Evolutionary conservation across 169 alveolate genomes (phyloP).

Genomic region (Cryptosporidium muris): DNA sequence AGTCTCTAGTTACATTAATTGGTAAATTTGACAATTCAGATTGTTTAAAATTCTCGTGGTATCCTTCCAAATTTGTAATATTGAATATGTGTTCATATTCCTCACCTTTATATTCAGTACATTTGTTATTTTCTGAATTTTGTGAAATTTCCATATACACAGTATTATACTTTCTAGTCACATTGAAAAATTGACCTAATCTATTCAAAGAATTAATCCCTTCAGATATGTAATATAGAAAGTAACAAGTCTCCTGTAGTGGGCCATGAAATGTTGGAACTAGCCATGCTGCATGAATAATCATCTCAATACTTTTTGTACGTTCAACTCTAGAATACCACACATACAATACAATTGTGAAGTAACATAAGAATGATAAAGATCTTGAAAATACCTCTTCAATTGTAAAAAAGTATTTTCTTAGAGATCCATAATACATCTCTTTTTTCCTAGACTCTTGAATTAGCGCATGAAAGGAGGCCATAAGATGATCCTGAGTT

Average conservation of each 20-base stretch:
- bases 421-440: slow-evolving; percentile 55
- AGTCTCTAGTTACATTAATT: too few species aligned
- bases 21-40: too few species aligned
- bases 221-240: slow-evolving; percentile 50
- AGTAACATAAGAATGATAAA: slow-evolving; percentile 40
- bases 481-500: slow-evolving; percentile 53
- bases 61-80: too few species aligned
- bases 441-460: slow-evolving; percentile 33
- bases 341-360: slow-evolving; percentile 32
- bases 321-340: slow-evolving; percentile 30
- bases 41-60: too few species aligned
- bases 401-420: slow-evolving; percentile 58
- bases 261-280: slow-evolving; percentile 63
- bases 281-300: slow-evolving; percentile 42
- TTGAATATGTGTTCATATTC: too few species aligned
- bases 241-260: slow-evolving; percentile 45
- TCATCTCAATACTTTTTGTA: slow-evolving; percentile 61
- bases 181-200: slow-evolving; percentile 18
- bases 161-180: not conserved
- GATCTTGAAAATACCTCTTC: slow-evolving; percentile 61
- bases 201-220: slow-evolving; percentile 60
- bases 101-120: too few species aligned
- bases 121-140: too few species aligned
- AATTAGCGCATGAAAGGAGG: slow-evolving; percentile 19
- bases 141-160: not conserved